Base-by-base conservation (phyloP, 768 basidiomycete genomes). In the Coprinellus micaceus region DNA sequence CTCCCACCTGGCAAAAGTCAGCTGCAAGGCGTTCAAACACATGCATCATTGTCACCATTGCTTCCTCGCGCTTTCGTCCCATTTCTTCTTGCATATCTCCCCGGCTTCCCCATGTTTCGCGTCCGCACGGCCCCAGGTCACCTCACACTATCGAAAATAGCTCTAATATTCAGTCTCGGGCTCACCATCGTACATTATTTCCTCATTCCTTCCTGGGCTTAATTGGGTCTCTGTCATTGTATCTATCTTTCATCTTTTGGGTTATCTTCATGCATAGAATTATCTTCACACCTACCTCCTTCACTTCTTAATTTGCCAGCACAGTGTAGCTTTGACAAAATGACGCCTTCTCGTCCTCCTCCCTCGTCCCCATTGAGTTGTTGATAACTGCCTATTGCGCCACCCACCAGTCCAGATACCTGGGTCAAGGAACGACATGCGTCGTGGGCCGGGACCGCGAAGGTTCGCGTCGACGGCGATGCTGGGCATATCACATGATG, bases 141-240 rank as follows among this genome's bases (percentile, higher is more conserved):
- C 36, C 36, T 7, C n/a, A 19, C 40, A 43, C 40, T 19, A 43
- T 17, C 19, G 40, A 43, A 51, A 39, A 51, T 51, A 17, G 17
- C 49, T 36, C 49, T 29, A 29, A 51, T 29, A 21, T 24, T 37
- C 30, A 30, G 49, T 21, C 28, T 33, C 49, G 49, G 25, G 10
- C 17, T 30, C 19, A 36, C 30, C n/a, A n/a, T n/a, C 12, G 49
- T 51, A 51, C 19, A 36, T 29, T 51, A 51, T 51, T 30, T n/a
- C 19, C 33, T 19, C 15, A 33, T 51, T 51, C 49, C 49, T 51
- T 30, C 21, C 47, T 11, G 49, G 49, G 29, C 30, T 51, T 51
- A 51, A 51, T 51, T 51, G 33, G 49, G 47, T 30, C 47, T 28
- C 28, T 51, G 40, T 12, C 49, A 51, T 37, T 51, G 49, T 51